Percentiles rank a stretch among this genome's conserved stretches.
phyloP scores from a whole-genome alignment of 305 asterid genomes.

The Fraxinus baroniana region DNA sequence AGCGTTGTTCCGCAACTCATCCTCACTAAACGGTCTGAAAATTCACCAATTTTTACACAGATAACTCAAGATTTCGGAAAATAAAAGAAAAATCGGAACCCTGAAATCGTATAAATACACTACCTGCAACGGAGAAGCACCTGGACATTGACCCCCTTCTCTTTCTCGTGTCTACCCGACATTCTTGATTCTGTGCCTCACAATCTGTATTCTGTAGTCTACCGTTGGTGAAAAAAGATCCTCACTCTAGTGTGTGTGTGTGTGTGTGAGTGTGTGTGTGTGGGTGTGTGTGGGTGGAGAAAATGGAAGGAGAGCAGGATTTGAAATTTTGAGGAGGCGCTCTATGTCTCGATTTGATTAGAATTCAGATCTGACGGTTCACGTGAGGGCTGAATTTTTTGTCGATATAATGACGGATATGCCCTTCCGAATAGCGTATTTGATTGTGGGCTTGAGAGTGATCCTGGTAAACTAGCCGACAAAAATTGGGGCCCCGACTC shows the following conservation, averaged over 20 bases:
- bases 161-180: constrained; percentile 70
- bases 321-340: constrained; percentile 35
- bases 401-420: constrained; percentile 5
- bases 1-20: constrained; percentile 84
- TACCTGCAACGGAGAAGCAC: constrained; percentile 97
- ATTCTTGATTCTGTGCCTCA: constrained; percentile 26
- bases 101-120: constrained; percentile 8
- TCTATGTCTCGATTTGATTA: constrained; percentile 5
- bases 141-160: constrained; percentile 84
- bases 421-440: not conserved
- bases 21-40: constrained; percentile 84
- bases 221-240: constrained; percentile 8
- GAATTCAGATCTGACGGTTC: constrained; percentile 26
- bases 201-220: not conserved
- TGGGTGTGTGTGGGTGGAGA: constrained; percentile 14
- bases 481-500: not conserved
- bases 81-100: constrained; percentile 11
- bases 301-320: constrained; percentile 30
- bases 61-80: not conserved
- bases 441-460: constrained; percentile 13
- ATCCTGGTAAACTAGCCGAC: not conserved
- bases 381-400: not conserved
- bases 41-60: not conserved
- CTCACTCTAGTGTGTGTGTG: not conserved
- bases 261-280: constrained; percentile 7